Base-by-base conservation (phyloP, 257 asterid species). In the Solanum appendiculatum region DNA sequence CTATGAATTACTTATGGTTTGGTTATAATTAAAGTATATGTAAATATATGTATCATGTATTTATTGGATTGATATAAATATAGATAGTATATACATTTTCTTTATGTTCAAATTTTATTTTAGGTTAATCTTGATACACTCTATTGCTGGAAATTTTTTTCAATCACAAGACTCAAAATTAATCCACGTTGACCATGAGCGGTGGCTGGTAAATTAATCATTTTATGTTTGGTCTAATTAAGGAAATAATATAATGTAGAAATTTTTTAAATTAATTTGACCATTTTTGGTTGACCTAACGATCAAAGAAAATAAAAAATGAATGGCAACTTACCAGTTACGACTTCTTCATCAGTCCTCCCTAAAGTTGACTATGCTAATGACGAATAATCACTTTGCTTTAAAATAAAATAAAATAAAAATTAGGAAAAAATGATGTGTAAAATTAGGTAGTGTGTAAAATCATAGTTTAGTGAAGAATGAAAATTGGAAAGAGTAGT, bases 11-110 rank as follows among this genome's bases (percentile, higher is more conserved):
- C 36, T 13, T 66, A 27, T 6, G 37, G 2, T 66, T 66, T 66
- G 29, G 36, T 29, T 66, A 6, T 66, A 66, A 11, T n/a, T 63
- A 14, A 33, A 66, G 39, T 29, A 18, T 29, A 29, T 2, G 0
- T 6, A 3, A 66, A 1, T 27, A 27, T 0, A 66, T 13, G 5
- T 0, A 0, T 66, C 37, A 27, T 66, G 29, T 16, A 66, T 66
- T 29, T 1, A 66, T 66, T 66, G 2, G 3, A 6, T 66, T 66
- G 3, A 29, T 66, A 3, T 27, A 66, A 66, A 66, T 1, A 25
- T 2, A 0, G 0, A 25, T 3, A 1, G 29, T 13, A 63, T 3
- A 63, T n/a, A 63, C 27, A 63, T 11, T 63, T 25, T 1, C 0
- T 1, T 29, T 27, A 2, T 25, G 9, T 27, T 12, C 3, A 6